These are phyloP conservation scores for Pythium plurisporium DNA, from an alignment of 352 stramenopile species.

Conservation along the genomic window DNA sequence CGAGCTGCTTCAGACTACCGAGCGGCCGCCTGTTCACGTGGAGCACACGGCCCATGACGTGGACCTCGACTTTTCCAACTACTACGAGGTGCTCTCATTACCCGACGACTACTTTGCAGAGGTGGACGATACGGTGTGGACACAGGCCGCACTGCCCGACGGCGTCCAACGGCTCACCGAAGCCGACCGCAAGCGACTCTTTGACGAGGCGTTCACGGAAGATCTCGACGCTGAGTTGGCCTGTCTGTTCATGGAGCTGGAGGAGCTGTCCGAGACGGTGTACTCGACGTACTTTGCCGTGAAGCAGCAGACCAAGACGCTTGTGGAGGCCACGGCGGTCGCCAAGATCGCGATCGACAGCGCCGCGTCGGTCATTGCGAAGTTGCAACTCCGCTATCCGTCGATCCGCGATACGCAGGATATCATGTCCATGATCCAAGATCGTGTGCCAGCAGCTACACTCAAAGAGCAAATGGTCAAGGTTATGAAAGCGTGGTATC, in stretches of 20 bases:
- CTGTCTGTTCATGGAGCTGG: neutral
- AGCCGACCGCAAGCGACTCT: conserved; percentile 1
- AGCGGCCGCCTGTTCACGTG: too few relatives aligned
- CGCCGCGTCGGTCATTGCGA: neutral
- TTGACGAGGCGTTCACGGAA: neutral
- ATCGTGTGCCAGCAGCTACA: too few relatives aligned
- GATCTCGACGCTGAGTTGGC: neutral
- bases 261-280: neutral
- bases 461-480: too few relatives aligned
- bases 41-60: too few relatives aligned
- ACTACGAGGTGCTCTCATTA: neutral
- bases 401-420: neutral
- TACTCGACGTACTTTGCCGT: neutral
- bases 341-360: conserved; percentile 2
- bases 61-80: conserved; percentile 8
- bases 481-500: neutral
- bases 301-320: neutral
- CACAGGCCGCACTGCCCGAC: neutral
- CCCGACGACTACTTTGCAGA: conserved; percentile 1
- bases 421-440: neutral
- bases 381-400: neutral
- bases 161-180: neutral
- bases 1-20: too few relatives aligned
- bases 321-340: neutral
- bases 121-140: neutral